Conservation (phyloP, 2,329 filamentous ascomycete genomes). For the Pseudogymnoascus sp. region DNA sequence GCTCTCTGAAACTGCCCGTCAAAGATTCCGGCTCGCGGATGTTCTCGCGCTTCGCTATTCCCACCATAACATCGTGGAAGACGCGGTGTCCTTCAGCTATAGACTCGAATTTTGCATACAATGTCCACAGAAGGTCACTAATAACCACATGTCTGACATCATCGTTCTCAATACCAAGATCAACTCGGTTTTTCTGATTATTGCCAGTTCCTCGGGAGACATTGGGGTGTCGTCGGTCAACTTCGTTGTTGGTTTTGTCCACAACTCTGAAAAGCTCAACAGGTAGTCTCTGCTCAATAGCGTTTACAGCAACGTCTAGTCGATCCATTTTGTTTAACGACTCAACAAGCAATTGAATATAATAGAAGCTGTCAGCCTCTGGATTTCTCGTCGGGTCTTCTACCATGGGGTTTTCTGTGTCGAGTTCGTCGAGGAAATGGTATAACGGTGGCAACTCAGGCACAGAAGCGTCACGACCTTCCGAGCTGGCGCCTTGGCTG, state of each 20-base stretch:
- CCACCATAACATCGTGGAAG: slow-evolving; percentile 83
- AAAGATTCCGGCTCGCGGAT: slow-evolving; percentile 56
- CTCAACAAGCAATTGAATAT: slow-evolving; percentile 81
- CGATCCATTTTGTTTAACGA: slow-evolving; percentile 82
- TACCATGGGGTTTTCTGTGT: slow-evolving; percentile 53
- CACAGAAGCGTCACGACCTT: slow-evolving; percentile 37
- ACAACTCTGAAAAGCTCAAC: slow-evolving; percentile 92
- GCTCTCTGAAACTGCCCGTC: slow-evolving; percentile 83
- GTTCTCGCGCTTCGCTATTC: slow-evolving; percentile 76
- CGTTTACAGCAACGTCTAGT: slow-evolving; percentile 78
- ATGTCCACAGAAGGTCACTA: slow-evolving; percentile 80
- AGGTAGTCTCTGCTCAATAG: slow-evolving; percentile 83
- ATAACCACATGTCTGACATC: slow-evolving; percentile 77
- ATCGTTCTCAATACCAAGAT: slow-evolving; percentile 62
- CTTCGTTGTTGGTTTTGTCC: slow-evolving; percentile 88
- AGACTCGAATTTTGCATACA: slow-evolving; percentile 95
- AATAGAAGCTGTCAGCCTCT: slow-evolving; percentile 91
- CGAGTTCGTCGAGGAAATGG: slow-evolving; percentile 50
- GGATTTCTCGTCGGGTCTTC: slow-evolving; percentile 92
- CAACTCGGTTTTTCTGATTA: slow-evolving; percentile 49
- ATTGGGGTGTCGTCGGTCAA: slow-evolving; percentile 87
- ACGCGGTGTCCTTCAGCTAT: slow-evolving; percentile 94
- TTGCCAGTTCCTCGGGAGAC: slow-evolving; percentile 50
- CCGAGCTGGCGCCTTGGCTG: slow-evolving; percentile 32
- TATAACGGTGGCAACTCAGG: slow-evolving; percentile 46